Evolutionary conservation across 2,329 filamentous ascomycete species (phyloP), one percentile per base, ranked within the genome.

Genomic region (Bimuria novae-zelandiae): DNA sequence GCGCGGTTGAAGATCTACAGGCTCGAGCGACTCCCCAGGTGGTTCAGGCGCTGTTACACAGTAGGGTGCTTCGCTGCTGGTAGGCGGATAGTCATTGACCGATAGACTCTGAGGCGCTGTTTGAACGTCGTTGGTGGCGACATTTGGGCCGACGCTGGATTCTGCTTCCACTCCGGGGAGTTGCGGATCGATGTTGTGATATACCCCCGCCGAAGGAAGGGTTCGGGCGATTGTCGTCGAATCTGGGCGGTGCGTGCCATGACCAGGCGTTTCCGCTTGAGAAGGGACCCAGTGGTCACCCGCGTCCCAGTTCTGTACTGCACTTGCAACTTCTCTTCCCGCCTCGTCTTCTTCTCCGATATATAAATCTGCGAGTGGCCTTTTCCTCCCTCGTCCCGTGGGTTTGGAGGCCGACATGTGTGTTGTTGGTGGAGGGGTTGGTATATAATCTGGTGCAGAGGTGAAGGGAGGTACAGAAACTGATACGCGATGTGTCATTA

Each of bases 1-100:
- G 16, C 61, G 60, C 2, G 59, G 51, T 25, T 62, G n/a, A 19
- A 47, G 32, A 16, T n/a, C 40, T 14, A 43, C 37, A 22, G 52
- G 41, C 11, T 39, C 23, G 7, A 55, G 41, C 10, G 53, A 32
- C 8, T 56, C 55, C 29, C 49, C 16, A 25, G 50, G 19, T 5
- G 45, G 52, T 14, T 16, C 41, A 7, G 30, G 19, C 7, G 23
- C 35, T 6, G n/a, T 10, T 7, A 33, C 40, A 7, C 33, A 12
- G 16, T 14, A 22, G 3, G 27, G 17, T 14, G 16, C 8, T 30
- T 6, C 12, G 21, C 32, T 10, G 16, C n/a, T 16, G 21, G 3
- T 14, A 7, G 10, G 10, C 14, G 41, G 27, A 7, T 16, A 32
- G 3, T 17, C 12, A 21, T n/a, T 32, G 16, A 21, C 10, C 10